Evolutionary conservation across 257 asterid species (phyloP), one percentile per base, ranked within the genome.

Genomic region (Solanum medicagineum): DNA sequence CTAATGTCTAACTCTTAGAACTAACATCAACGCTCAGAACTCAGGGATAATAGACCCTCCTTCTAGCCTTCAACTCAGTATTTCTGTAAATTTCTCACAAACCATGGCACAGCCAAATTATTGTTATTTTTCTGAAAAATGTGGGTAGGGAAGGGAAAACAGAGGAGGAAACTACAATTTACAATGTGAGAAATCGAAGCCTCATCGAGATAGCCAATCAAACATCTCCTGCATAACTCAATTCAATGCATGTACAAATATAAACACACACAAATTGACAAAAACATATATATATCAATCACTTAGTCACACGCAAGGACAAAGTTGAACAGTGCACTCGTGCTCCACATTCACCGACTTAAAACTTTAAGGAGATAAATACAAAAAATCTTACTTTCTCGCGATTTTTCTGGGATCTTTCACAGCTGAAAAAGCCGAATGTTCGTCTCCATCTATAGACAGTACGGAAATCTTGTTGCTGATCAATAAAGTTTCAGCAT

Each of bases 341-440:
- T 68, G 16, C 75, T 68, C 47, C 47, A 32, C 42, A 29, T 74
- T 17, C 87, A 93, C 20, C 65, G 2, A 57, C 65, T 19, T 57
- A 12, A 57, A 57, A 57, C 8, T 68, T 32, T 24, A 20, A 65
- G 47, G 12, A 6, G 42, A 7, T 6, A 69, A 85, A 42, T 9
- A 0, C 59, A 87, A 84, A 75, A 59, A 13, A 45, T 29, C 83
- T 19, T 89, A 94, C 98, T 91, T 91, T 85, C 98, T 90, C 4
- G 99, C 97, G 14, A 90, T 91, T 81, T n/a, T 90, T 77, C 94
- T 87, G 29, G 99, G 98, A 88, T 96, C 98, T 73, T 86, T 86
- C 86, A 57, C 84, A 74, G 44, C 86, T 63, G 62, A 87, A 56
- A 75, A 81, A 42, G 70, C 12, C 80, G 80, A 88, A 29, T 86